Conservation (phyloP, 441 rosid genomes). For the Sinapis alba region DNA sequence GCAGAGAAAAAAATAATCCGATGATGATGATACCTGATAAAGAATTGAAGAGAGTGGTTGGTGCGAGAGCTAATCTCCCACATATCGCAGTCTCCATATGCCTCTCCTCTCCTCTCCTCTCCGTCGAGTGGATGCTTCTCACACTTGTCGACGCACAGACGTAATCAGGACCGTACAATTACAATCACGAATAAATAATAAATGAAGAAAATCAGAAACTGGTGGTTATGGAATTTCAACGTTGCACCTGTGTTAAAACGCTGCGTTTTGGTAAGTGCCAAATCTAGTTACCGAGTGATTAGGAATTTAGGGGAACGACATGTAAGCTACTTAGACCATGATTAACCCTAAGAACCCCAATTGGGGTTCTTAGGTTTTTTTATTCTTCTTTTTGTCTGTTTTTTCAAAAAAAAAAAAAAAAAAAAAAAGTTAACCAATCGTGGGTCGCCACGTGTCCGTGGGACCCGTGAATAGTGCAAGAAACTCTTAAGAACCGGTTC, state of each 20-base stretch:
- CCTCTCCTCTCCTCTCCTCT: conserved; percentile 7
- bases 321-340: too few species aligned
- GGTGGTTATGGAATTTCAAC: conserved; percentile 30
- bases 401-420: too few species aligned
- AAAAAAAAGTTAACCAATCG: too few species aligned
- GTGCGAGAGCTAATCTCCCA: conserved; percentile 87
- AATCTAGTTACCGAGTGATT: too few species aligned
- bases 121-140: conserved; percentile 18
- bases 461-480: too few species aligned
- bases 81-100: conserved; percentile 78
- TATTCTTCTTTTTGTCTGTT: too few species aligned
- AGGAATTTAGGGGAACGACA: too few species aligned
- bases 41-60: conserved; percentile 65
- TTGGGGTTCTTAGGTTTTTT: too few species aligned
- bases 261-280: too few species aligned
- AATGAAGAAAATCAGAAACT: not conserved
- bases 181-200: conserved; percentile 26
- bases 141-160: conserved; percentile 1
- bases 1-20: not conserved
- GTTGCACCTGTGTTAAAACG: conserved; percentile 13
- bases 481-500: too few species aligned
- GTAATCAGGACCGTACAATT: conserved; percentile 35
- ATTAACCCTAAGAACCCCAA: too few species aligned
- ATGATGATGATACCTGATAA: conserved; percentile 20
- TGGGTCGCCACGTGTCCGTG: too few species aligned